Percentiles rank a stretch among this genome's conserved stretches.
Evolutionary conservation across 2,329 filamentous ascomycete species (phyloP).

Genomic region (Phyllosticta citriasiana): DNA sequence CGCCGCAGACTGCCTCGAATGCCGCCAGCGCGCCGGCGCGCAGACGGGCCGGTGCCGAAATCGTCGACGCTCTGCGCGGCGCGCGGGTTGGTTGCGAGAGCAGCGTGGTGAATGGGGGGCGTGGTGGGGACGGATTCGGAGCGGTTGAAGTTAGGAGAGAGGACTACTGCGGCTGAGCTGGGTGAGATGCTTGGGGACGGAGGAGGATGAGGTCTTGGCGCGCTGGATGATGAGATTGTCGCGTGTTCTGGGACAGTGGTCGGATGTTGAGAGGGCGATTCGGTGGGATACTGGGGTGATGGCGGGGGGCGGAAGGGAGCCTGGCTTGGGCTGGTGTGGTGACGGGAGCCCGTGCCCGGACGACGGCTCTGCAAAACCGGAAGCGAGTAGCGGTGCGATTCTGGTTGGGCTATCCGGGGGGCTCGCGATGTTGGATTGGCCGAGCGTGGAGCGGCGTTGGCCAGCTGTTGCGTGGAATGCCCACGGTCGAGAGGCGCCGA

Average conservation of each 20-base stretch:
- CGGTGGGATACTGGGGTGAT: neutral
- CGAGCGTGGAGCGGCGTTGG: neutral
- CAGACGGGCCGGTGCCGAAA: neutral
- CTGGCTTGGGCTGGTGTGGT: constrained; percentile 3
- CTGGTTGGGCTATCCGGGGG: neutral
- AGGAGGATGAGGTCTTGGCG: neutral
- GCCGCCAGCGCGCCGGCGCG: neutral
- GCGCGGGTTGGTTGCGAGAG: neutral
- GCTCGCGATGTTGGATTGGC: neutral
- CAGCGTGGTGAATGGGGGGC: neutral
- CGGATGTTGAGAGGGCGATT: neutral
- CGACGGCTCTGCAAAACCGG: neutral
- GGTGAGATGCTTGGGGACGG: neutral
- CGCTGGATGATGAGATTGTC: neutral
- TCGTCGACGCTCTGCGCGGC: constrained; percentile 8
- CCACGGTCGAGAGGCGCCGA: neutral
- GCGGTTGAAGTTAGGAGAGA: neutral
- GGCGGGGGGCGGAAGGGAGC: neutral
- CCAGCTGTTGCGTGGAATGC: neutral
- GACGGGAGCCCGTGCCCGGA: neutral
- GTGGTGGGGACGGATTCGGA: constrained; percentile 2
- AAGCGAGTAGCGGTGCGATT: neutral
- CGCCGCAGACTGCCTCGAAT: neutral
- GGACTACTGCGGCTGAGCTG: no score
- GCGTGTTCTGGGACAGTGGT: neutral